Evolutionary conservation across 31 red algal species (phyloP), one percentile per base, ranked within the genome.

Genomic region (Asparagopsis taxiformis): DNA sequence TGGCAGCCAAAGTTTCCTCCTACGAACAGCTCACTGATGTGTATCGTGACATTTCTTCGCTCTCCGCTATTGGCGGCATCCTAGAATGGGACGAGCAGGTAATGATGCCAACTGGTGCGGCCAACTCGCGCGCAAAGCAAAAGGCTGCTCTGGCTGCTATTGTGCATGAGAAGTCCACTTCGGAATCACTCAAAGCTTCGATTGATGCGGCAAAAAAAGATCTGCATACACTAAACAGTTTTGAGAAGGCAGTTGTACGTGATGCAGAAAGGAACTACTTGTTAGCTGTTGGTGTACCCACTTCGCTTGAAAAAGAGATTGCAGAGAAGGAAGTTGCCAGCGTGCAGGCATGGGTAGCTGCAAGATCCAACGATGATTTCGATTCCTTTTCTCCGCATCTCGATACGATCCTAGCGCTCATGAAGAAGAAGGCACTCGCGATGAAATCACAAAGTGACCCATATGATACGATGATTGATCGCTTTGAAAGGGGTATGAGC

Each of bases 401-500:
- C 17, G 51, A 77, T 33, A 29, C 70, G 37, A 66, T 33, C 31
- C 57, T 93, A 1, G 29, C 2, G 28, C 36, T 72, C 9, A 41
- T 53, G 9, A 72, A 62, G 65, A 55, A 93, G 31, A 68, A 66
- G 37, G 90, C 90, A 6, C 46, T 31, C 20, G 63, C 71, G 13
- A 79, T 78, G 48, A 50, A 59, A 11, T 55, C 65, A 29, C 31
- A 21, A 2, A 8, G 26, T 31, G 59, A 74, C 17, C 41, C 67
- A 16, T 93, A 93, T 49, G 81, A 85, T 72, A 77, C 80, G 11
- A 48, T 74, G 48, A 80, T 93, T 54, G 90, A 93, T 64, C 35
- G 30, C 46, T 93, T 80, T 51, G 90, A 93, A 60, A 63, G 80
- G 55, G 90, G 80, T 20, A 93, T 93, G 90, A 86, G 43, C 22